These are phyloP conservation scores for Penicillium hesseltinei DNA, from an alignment of 2,329 filamentous ascomycete species.

Conservation along the genomic window DNA sequence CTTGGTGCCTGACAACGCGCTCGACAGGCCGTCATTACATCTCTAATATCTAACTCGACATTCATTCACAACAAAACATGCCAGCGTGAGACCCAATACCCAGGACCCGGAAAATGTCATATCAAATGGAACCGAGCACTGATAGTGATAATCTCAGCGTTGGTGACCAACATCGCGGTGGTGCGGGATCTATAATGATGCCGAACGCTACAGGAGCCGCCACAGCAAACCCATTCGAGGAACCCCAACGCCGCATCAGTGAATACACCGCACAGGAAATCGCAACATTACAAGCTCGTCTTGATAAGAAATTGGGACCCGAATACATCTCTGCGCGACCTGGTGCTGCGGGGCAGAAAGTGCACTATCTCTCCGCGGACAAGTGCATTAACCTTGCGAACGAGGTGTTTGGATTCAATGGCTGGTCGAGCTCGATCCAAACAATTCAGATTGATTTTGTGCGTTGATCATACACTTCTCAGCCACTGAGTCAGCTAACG, in stretches of 20 bases:
- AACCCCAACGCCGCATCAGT: slow-evolving; percentile 64
- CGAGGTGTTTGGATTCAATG: slow-evolving; percentile 94
- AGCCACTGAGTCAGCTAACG: not conserved
- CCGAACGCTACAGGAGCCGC: slow-evolving; percentile 33
- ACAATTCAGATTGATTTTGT: slow-evolving; percentile 93
- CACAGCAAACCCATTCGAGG: slow-evolving; percentile 75
- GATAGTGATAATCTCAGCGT: slow-evolving; percentile 49
- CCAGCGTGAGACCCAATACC: slow-evolving; percentile 44
- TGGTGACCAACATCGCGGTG: slow-evolving; percentile 64
- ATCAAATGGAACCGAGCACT: slow-evolving; percentile 17
- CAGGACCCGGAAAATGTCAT: not conserved
- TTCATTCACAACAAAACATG: slow-evolving; percentile 35
- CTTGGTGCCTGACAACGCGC: slow-evolving; percentile 14
- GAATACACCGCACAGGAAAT: slow-evolving; percentile 89
- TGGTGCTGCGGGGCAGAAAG: slow-evolving; percentile 78
- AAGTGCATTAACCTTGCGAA: slow-evolving; percentile 96
- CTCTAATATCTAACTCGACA: slow-evolving; percentile 12
- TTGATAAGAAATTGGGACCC: slow-evolving; percentile 91
- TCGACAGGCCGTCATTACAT: slow-evolving; percentile 15
- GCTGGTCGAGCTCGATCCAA: slow-evolving; percentile 94
- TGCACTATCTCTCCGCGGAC: slow-evolving; percentile 93
- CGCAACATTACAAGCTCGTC: slow-evolving; percentile 76
- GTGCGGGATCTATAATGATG: slow-evolving; percentile 44
- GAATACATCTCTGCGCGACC: slow-evolving; percentile 89
- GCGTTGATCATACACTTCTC: slow-evolving; percentile 23